Conservation (phyloP, 768 basidiomycete species). For the Boletus fagicola region DNA sequence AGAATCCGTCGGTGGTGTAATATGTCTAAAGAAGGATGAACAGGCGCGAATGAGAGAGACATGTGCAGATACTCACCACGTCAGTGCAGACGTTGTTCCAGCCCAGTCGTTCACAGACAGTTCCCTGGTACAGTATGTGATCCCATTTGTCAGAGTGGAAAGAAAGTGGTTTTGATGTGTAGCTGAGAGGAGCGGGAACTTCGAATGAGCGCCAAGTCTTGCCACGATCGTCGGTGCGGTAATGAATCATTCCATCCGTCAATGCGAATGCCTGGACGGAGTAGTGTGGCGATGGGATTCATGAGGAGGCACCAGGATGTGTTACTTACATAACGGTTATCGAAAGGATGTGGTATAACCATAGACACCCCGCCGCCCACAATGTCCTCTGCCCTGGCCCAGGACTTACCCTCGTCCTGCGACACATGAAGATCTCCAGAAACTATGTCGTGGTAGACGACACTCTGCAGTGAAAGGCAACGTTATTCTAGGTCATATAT, state of each 20-base stretch:
- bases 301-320: background rate
- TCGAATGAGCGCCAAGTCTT: constrained; percentile 83
- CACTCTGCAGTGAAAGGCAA: constrained; percentile 40
- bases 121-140: constrained; percentile 78
- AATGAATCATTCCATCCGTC: constrained; percentile 73
- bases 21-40: constrained; percentile 58
- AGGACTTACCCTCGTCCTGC: constrained; percentile 80
- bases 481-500: background rate
- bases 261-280: constrained; percentile 77
- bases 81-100: constrained; percentile 67
- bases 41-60: background rate
- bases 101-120: constrained; percentile 51
- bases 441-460: constrained; percentile 78
- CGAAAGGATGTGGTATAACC: constrained; percentile 85
- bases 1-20: constrained; percentile 85
- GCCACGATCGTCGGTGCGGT: constrained; percentile 85
- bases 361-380: constrained; percentile 57
- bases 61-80: constrained; percentile 45
- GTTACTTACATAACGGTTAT: constrained; percentile 65
- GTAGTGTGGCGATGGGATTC: background rate
- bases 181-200: constrained; percentile 48
- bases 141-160: constrained; percentile 87
- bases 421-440: constrained; percentile 75
- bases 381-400: constrained; percentile 50
- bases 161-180: constrained; percentile 63